phyloP scores from a whole-genome alignment of 148 eudicot species.

The Chenopodium formosanum region DNA sequence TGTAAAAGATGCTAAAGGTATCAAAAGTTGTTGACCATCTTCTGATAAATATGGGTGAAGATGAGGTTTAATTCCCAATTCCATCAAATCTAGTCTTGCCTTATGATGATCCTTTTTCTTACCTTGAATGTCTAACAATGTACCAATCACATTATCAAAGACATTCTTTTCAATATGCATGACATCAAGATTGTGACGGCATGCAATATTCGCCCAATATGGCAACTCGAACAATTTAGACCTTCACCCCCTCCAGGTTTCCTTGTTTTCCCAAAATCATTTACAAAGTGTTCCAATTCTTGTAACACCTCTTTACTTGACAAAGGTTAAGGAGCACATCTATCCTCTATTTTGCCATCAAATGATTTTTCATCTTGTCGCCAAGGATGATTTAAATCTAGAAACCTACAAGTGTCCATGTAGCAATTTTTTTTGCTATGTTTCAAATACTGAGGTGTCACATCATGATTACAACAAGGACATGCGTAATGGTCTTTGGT shows the following conservation, averaged over 20 bases:
- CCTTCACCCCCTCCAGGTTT: neutral
- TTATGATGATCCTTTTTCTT: neutral
- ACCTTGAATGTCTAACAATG: neutral
- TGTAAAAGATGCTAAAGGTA: neutral
- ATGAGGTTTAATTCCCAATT: neutral
- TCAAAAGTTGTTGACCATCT: neutral
- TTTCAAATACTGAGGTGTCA: neutral
- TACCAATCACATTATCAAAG: neutral
- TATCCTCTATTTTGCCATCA: neutral
- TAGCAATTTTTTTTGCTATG: neutral
- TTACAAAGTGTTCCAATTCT: neutral
- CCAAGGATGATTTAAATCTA: neutral
- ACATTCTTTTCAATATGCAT: neutral
- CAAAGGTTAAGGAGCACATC: neutral
- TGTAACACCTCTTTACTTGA: neutral
- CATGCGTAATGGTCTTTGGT: too few relatives aligned
- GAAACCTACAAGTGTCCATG: neutral
- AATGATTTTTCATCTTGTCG: neutral
- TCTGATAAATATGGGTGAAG: neutral
- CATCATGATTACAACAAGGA: neutral
- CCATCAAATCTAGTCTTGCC: neutral
- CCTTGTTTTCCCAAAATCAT: neutral
- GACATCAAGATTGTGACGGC: neutral
- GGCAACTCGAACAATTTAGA: neutral
- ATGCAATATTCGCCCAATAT: neutral